A percentile compares a stretch with the other conserved stretches of the same genome.
These are phyloP conservation scores for Cercospora citrullina DNA, from an alignment of 2,329 filamentous ascomycete genomes.

Conservation along the genomic window DNA sequence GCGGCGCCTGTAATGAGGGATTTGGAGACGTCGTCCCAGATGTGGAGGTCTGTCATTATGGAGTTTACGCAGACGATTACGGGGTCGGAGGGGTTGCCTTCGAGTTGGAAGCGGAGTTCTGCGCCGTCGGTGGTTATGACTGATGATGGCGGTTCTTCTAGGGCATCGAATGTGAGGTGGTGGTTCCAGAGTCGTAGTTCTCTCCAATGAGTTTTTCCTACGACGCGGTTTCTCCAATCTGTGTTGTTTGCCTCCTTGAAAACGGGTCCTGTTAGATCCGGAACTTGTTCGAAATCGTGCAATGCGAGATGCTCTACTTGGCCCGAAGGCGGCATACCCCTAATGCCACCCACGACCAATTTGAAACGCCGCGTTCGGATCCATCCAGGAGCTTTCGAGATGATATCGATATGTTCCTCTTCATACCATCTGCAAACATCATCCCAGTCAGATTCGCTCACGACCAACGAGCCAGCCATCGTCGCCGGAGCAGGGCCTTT, in stretches of 20 bases:
- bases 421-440: constrained; percentile 69
- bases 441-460: constrained; percentile 58
- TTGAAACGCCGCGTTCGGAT: constrained; percentile 69
- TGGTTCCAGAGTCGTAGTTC: constrained; percentile 65
- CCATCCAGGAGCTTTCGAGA: constrained; percentile 77
- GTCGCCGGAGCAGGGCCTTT: constrained; percentile 32
- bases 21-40: constrained; percentile 75
- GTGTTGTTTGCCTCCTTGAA: constrained; percentile 65
- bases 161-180: constrained; percentile 74
- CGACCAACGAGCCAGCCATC: constrained; percentile 28
- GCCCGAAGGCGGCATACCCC: constrained; percentile 44
- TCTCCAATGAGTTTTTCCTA: constrained; percentile 58
- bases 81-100: constrained; percentile 70
- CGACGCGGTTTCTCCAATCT: constrained; percentile 61
- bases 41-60: constrained; percentile 72
- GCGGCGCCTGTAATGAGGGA: constrained; percentile 54
- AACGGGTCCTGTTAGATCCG: constrained; percentile 66
- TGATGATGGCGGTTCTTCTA: constrained; percentile 63
- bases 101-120: constrained; percentile 69
- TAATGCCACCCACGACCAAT: constrained; percentile 62
- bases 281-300: constrained; percentile 69
- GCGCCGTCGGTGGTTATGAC: constrained; percentile 69
- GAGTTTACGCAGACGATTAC: constrained; percentile 77
- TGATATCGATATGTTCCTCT: constrained; percentile 71
- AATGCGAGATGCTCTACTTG: constrained; percentile 63